These are phyloP conservation scores for Magnusiomyces sp. DNA, from an alignment of 1,139 yeast genomes.

Conservation along the genomic window DNA sequence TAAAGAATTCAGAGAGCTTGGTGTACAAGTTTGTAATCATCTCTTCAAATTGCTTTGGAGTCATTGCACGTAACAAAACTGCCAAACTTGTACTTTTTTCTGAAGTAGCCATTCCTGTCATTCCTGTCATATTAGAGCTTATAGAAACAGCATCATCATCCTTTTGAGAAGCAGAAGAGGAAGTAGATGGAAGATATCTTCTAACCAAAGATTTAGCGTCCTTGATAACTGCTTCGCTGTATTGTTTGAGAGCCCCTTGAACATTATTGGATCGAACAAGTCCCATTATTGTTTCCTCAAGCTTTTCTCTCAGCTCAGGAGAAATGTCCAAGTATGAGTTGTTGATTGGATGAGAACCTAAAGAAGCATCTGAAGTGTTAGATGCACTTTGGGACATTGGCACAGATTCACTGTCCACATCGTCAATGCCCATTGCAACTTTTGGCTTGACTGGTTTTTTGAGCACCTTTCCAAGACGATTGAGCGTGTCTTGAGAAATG, in stretches of 20 bases:
- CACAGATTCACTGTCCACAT: constrained; percentile 50
- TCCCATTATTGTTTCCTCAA: constrained; percentile 45
- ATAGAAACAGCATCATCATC: constrained; percentile 26
- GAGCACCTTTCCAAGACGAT: constrained; percentile 36
- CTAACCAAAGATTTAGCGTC: constrained; percentile 72
- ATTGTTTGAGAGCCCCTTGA: constrained; percentile 52
- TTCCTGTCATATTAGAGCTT: constrained; percentile 21
- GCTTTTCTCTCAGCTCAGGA: constrained; percentile 33
- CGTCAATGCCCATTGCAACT: constrained; percentile 27
- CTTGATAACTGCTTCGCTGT: constrained; percentile 56
- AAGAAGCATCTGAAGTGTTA: neutral
- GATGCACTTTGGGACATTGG: constrained; percentile 37
- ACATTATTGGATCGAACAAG: constrained; percentile 57
- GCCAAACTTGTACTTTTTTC: constrained; percentile 39
- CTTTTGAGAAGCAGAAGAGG: constrained; percentile 6
- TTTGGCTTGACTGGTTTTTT: constrained; percentile 5
- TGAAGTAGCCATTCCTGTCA: constrained; percentile 20
- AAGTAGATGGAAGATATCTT: constrained; percentile 45
- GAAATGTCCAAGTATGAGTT: constrained; percentile 34
- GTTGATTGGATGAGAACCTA: constrained; percentile 14
- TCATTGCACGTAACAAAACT: constrained; percentile 49
- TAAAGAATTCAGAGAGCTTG: constrained; percentile 59
- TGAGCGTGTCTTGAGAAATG: constrained; percentile 43
- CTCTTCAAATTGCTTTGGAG: constrained; percentile 63
- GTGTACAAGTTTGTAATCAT: constrained; percentile 60